These are phyloP conservation scores for Antrodiella citrinella DNA, from an alignment of 768 basidiomycete genomes.

Conservation along the genomic window DNA sequence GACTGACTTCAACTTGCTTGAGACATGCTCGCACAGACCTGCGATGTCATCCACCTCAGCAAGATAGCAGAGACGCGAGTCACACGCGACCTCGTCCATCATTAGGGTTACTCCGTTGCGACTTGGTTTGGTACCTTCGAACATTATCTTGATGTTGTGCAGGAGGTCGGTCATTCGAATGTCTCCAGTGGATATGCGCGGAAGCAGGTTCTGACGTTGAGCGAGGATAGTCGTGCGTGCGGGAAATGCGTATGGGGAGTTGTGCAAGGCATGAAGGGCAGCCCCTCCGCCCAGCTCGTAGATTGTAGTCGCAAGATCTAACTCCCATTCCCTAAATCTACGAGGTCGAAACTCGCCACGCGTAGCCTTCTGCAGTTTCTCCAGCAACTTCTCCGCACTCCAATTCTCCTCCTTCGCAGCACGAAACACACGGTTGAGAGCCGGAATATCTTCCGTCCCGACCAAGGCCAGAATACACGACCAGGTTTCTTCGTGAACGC, in stretches of 20 bases:
- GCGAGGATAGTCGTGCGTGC: not conserved
- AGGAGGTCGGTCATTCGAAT: not conserved
- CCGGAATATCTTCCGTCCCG: not conserved
- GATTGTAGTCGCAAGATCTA: not conserved
- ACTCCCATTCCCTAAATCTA: not conserved
- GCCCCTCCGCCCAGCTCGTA: not conserved
- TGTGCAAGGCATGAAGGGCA: not conserved
- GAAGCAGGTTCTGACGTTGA: not conserved
- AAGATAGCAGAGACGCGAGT: not conserved
- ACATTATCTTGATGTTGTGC: not conserved
- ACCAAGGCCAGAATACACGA: not conserved
- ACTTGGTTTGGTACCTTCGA: not conserved
- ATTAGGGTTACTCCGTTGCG: not conserved
- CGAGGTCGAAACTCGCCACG: not conserved
- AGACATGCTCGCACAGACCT: not conserved
- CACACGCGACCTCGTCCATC: not conserved
- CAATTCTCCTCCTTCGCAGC: not conserved
- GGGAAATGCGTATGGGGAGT: not conserved
- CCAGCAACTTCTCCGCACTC: not conserved
- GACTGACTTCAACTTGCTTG: not conserved
- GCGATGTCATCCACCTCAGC: not conserved
- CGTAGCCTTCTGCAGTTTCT: not conserved
- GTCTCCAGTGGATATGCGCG: not conserved
- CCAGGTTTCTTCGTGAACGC: not conserved
- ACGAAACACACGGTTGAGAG: not conserved